Conservation (phyloP, 805 yeast genomes). For the Ogataea dorogensis region DNA sequence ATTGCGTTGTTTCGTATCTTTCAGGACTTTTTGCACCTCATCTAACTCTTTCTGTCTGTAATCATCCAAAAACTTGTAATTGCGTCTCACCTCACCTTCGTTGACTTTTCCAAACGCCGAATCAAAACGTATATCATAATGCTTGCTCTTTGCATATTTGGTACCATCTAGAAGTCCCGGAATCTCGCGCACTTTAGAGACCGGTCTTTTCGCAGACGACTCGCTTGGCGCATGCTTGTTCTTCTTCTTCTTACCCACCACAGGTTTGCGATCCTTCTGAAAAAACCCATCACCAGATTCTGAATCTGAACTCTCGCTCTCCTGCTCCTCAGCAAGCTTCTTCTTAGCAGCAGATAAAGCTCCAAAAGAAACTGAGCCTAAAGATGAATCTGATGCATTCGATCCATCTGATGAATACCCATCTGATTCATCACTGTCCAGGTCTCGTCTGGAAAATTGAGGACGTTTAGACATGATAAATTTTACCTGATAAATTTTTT, state of each 20-base stretch:
- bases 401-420: slow-evolving; percentile 4
- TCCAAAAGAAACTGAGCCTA: slow-evolving; percentile 53
- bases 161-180: slow-evolving; percentile 54
- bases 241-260: slow-evolving; percentile 37
- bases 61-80: slow-evolving; percentile 83
- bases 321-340: slow-evolving; percentile 32
- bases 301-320: slow-evolving; percentile 22
- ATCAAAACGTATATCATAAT: slow-evolving; percentile 87
- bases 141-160: slow-evolving; percentile 41
- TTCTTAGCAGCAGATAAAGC: slow-evolving; percentile 60
- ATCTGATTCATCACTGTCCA: slow-evolving; percentile 26
- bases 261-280: slow-evolving; percentile 19
- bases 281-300: slow-evolving; percentile 37
- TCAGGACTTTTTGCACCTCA: slow-evolving; percentile 54
- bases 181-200: slow-evolving; percentile 66
- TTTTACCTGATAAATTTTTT: neutral
- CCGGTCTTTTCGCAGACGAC: slow-evolving; percentile 68
- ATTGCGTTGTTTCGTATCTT: slow-evolving; percentile 48
- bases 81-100: slow-evolving; percentile 59
- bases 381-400: slow-evolving; percentile 2
- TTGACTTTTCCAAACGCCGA: slow-evolving; percentile 86
- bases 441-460: slow-evolving; percentile 18
- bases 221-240: slow-evolving; percentile 89
- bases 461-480: slow-evolving; percentile 23
- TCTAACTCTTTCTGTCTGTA: slow-evolving; percentile 74